phyloP scores from a whole-genome alignment of 192 early-diverging fungal species.

The Gigaspora rosea region DNA sequence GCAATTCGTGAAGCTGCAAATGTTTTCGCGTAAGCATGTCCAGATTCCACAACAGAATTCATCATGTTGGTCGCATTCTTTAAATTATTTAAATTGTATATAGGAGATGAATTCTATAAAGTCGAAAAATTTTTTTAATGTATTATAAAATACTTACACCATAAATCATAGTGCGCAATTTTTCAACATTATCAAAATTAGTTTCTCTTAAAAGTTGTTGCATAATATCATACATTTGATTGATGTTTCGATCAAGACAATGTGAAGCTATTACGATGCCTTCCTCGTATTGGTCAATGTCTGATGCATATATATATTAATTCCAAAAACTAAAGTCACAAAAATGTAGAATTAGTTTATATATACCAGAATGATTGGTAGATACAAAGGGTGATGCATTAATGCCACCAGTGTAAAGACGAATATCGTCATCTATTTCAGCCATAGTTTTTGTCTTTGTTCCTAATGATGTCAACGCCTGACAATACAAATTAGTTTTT shows the following conservation, averaged over 20 bases:
- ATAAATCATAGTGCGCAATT: slow-evolving; percentile 75
- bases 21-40: slow-evolving; percentile 79
- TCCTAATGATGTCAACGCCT: slow-evolving; percentile 64
- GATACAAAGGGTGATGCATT: slow-evolving; percentile 64
- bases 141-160: slow-evolving; percentile 41
- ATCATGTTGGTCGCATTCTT: slow-evolving; percentile 71
- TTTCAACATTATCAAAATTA: slow-evolving; percentile 68
- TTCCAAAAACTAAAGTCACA: background rate
- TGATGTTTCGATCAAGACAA: slow-evolving; percentile 74
- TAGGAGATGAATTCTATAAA: background rate
- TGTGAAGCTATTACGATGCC: slow-evolving; percentile 65
- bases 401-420: slow-evolving; percentile 84
- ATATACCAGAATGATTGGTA: slow-evolving; percentile 60
- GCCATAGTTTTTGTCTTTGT: slow-evolving; percentile 68
- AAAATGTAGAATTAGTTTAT: background rate
- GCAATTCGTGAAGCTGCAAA: slow-evolving; percentile 67
- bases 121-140: background rate
- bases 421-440: slow-evolving; percentile 85
- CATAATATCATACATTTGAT: slow-evolving; percentile 73
- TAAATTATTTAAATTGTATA: background rate
- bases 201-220: slow-evolving; percentile 70
- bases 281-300: slow-evolving; percentile 64
- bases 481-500: background rate
- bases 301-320: slow-evolving; percentile 23
- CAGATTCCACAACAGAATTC: slow-evolving; percentile 79